Base-by-base conservation (phyloP, 306 rosid genomes). In the Lathyrus sativus region DNA sequence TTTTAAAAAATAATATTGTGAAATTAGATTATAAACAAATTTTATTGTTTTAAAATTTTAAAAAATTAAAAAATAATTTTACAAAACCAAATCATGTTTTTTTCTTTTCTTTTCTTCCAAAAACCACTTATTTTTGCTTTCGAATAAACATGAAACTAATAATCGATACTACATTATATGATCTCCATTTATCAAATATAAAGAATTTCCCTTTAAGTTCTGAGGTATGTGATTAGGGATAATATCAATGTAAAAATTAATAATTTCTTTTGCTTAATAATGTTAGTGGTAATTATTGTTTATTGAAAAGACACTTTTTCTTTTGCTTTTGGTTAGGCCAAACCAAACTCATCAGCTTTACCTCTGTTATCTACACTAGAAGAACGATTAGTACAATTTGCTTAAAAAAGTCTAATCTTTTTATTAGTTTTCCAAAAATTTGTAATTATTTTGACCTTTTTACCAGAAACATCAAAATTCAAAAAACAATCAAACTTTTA, bases 301-400 rank as follows among this genome's bases (percentile, higher is more conserved):
- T 31, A 43, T 38, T 24, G 71, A 71, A 53, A 71, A 53, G 74
- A 67, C 37, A 41, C 77, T 75, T 70, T 57, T 11, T 31, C 45
- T 51, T 51, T 56, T 65, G 72, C 75, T 76, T 76, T 80, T 61
- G 60, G 61, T 9, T 35, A 54, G 17, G 49, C 35, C 45, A 61
- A 11, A 29, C 39, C 51, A 72, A 72, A 56, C 46, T 67, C 41
- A 43, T 73, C 55, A 55, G 38, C 72, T 67, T 71, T 44, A 45
- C 4, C 24, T 53, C 45, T 61, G 68, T 43, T 26, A 12, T 49
- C 44, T 37, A 13, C 11, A 4, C 65, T 53, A 54, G 13, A 63
- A 33, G 45, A 46, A 8, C 57, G 0, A 7, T 71, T 43, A 6
- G 46, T 61, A 45, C 80, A 70, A 65, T 15, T 31, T 59, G 42